A percentile compares a stretch with the other conserved stretches of the same genome.
These are phyloP conservation scores for Licmophora abbreviata DNA, from an alignment of 108 stramenopile genomes.

Conservation along the genomic window DNA sequence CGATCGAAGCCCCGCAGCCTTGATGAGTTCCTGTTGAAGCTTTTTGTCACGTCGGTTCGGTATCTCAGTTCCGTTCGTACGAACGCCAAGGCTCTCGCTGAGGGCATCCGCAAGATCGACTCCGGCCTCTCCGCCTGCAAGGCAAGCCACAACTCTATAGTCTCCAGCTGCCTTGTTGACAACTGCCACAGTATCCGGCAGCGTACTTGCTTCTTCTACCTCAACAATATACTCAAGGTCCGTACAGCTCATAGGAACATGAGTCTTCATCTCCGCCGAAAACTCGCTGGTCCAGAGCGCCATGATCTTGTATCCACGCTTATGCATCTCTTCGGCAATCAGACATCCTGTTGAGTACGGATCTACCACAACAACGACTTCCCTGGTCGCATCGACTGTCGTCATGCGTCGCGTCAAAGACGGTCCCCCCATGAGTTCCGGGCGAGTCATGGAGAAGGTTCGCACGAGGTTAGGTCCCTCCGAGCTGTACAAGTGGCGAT, in stretches of 20 bases:
- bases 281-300: constrained; percentile 68
- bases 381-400: constrained; percentile 64
- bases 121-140: constrained; percentile 68
- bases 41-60: constrained; percentile 75
- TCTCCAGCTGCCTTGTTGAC: constrained; percentile 51
- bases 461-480: constrained; percentile 57
- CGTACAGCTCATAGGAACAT: constrained; percentile 52
- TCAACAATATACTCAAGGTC: constrained; percentile 38
- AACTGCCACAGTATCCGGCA: constrained; percentile 35
- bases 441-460: constrained; percentile 61
- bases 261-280: constrained; percentile 64
- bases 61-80: constrained; percentile 53
- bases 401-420: constrained; percentile 64
- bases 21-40: constrained; percentile 71
- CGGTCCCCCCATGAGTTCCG: constrained; percentile 38
- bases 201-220: constrained; percentile 40
- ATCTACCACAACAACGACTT: constrained; percentile 84
- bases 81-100: constrained; percentile 38
- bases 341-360: constrained; percentile 86
- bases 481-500: too few relatives aligned
- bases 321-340: constrained; percentile 64
- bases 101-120: constrained; percentile 68
- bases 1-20: constrained; percentile 55
- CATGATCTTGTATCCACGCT: constrained; percentile 71
- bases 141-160: constrained; percentile 48